phyloP scores from a whole-genome alignment of 2,329 filamentous ascomycete genomes.

The Paracorniculantispora psalliotae region DNA sequence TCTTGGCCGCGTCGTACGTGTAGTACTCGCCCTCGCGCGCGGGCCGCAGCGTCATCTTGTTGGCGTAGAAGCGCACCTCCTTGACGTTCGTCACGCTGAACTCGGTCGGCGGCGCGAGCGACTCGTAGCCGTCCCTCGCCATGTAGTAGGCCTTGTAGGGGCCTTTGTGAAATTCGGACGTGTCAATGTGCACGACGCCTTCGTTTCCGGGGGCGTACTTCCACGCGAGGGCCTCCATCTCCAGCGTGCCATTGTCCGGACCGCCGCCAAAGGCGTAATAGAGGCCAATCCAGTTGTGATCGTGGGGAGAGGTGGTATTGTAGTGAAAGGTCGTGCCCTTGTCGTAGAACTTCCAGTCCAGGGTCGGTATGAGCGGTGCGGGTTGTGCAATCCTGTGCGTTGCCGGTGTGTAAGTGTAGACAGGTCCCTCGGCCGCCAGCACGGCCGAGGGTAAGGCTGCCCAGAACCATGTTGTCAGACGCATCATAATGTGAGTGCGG shows the following conservation, averaged over 20 bases:
- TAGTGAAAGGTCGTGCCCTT: conserved; percentile 30
- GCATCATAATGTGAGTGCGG: background rate
- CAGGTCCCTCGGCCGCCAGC: background rate
- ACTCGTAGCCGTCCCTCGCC: conserved; percentile 30
- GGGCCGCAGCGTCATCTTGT: conserved; percentile 29
- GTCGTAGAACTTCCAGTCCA: background rate
- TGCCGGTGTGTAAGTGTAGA: background rate
- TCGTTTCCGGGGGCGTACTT: conserved; percentile 24
- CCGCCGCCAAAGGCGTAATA: conserved; percentile 30
- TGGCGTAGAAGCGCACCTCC: conserved; percentile 19
- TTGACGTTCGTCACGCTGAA: conserved; percentile 20
- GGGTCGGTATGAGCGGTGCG: background rate
- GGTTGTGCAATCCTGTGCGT: too few relatives aligned
- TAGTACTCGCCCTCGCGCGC: conserved; percentile 30
- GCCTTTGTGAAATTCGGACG: conserved; percentile 23
- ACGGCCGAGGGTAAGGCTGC: background rate
- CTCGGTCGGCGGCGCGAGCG: conserved; percentile 30
- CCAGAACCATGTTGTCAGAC: background rate
- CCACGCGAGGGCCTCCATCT: conserved; percentile 29
- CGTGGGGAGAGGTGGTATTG: conserved; percentile 23
- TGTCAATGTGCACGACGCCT: conserved; percentile 25
- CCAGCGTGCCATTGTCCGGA: conserved; percentile 27
- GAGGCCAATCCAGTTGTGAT: conserved; percentile 35
- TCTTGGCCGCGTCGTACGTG: conserved; percentile 25
- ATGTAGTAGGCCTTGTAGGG: conserved; percentile 34